Conservation (phyloP, 176 grass and related monocot genomes). For the Rhynchospora tenuis region DNA sequence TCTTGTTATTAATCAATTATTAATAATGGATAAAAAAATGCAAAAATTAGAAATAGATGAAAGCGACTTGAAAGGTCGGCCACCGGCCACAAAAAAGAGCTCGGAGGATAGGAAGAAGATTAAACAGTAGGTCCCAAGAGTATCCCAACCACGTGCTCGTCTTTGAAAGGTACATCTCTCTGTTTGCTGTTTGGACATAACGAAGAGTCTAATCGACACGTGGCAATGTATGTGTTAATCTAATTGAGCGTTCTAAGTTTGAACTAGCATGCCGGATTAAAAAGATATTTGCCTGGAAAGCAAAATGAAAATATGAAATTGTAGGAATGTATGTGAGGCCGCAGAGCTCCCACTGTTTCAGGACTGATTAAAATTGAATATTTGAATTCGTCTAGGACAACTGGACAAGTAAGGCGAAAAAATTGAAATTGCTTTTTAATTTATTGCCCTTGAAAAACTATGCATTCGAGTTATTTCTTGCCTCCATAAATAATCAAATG, state of each 20-base stretch:
- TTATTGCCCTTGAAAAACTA: no score
- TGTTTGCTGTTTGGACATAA: neutral
- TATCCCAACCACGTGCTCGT: neutral
- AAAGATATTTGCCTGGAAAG: neutral
- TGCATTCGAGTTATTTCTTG: no score
- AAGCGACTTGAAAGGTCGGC: constrained; percentile 5
- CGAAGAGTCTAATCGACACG: neutral
- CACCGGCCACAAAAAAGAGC: neutral
- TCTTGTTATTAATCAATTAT: neutral
- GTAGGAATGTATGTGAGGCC: neutral
- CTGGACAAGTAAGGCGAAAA: no score
- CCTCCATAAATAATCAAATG: no score
- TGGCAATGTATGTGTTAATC: neutral
- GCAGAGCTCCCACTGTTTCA: neutral
- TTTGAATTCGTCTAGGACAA: no score
- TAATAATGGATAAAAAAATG: neutral
- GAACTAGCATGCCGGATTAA: neutral
- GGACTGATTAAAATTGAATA: no score
- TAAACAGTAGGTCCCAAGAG: neutral
- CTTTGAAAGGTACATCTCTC: neutral
- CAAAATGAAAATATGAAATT: neutral
- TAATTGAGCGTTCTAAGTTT: neutral
- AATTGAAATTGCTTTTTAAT: no score
- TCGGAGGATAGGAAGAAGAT: neutral
- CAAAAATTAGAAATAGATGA: neutral